phyloP scores from a whole-genome alignment of 2,329 filamentous ascomycete species.

The Phialophora macrospora region DNA sequence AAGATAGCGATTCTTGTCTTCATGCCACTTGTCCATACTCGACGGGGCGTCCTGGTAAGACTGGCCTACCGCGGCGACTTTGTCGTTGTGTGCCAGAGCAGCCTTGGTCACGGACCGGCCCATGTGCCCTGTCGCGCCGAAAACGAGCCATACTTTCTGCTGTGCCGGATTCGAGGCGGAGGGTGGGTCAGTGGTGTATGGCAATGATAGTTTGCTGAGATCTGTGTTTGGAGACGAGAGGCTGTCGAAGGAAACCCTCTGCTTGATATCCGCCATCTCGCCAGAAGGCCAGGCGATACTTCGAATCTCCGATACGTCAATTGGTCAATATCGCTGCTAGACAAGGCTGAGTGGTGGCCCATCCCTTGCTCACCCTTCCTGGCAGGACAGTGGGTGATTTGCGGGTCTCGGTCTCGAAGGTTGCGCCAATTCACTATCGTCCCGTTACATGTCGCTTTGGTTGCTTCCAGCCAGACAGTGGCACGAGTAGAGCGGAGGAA shows the following conservation, averaged over 20 bases:
- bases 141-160: slow-evolving; percentile 88
- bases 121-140: slow-evolving; percentile 97
- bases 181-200: slow-evolving; percentile 84
- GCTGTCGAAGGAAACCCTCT: slow-evolving; percentile 14
- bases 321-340: slow-evolving; percentile 1
- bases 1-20: slow-evolving; percentile 61
- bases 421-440: background rate
- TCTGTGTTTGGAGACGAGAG: slow-evolving; percentile 13
- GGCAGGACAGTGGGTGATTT: slow-evolving; percentile 1
- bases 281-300: background rate
- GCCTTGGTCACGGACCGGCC: slow-evolving; percentile 86
- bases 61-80: slow-evolving; percentile 83
- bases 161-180: slow-evolving; percentile 70
- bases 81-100: slow-evolving; percentile 78
- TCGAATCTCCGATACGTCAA: background rate
- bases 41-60: slow-evolving; percentile 75
- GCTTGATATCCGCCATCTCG: slow-evolving; percentile 24
- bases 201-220: slow-evolving; percentile 63
- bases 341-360: background rate
- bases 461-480: background rate
- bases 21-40: slow-evolving; percentile 72
- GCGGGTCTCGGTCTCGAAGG: background rate
- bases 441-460: background rate
- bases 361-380: background rate
- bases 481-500: background rate